Base-by-base conservation (phyloP, 1,139 yeast genomes). In the Yamadazyma spencermartinsiae region DNA sequence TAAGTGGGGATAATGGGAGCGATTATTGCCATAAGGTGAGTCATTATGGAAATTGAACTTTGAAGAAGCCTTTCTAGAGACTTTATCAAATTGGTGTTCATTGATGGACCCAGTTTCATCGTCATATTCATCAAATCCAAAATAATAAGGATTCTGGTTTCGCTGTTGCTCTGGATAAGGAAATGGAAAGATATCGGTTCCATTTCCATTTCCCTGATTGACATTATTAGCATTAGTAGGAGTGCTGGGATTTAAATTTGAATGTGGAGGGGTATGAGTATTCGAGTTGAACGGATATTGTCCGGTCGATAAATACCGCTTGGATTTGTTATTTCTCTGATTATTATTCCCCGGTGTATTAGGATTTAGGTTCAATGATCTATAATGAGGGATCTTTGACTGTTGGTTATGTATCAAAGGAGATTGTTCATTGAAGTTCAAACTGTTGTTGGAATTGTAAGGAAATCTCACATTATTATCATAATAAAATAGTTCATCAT, bases 401-500 rank as follows among this genome's bases (percentile, higher is more conserved):
- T 6, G 26, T 26, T 55, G 58, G 15, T 54, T 56, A 33, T 54
- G 55, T 9, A 68, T 45, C 28, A 70, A 54, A 17, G 76, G 57
- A 31, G 72, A 50, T 26, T 62, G 45, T 42, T 68, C 68, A 46
- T 60, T 61, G 42, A 53, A 48, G 39, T 56, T 58, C 31, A 44
- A 38, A 31, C 45, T 44, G 36, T 45, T 36, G 36, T 40, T 25
- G 34, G 50, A 63, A 35, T 60, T 63, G 46, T 67, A 59, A 3
- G 75, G 75, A 37, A 69, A 68, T 32, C 72, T 51, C 15, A 67
- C 60, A 41, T 65, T 67, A 43, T 67, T 66, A 45, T 72, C 78
- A 46, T 72, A 72, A 46, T 72, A 72, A 23, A 72, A 72, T 35
- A 74, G 58, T 40, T 77, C 80, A 40, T 78, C 83, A 46, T 77